These are phyloP conservation scores for Plenodomus lindquistii DNA, from an alignment of 2,329 filamentous ascomycete genomes.

Conservation along the genomic window DNA sequence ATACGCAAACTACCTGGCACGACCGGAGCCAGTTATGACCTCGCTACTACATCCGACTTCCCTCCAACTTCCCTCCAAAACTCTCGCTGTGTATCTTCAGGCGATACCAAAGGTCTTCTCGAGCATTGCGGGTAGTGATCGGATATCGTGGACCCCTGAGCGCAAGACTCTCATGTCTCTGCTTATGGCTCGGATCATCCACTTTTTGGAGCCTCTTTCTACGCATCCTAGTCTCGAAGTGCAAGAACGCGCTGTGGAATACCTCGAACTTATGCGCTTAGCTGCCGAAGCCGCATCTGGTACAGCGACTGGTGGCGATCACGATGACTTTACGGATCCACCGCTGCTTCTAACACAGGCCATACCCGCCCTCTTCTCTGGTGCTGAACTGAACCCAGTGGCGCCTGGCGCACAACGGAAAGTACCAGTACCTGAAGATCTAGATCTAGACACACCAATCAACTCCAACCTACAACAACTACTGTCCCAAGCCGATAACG, in stretches of 20 bases:
- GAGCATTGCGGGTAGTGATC: slow-evolving; percentile 67
- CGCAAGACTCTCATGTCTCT: slow-evolving; percentile 76
- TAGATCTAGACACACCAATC: slow-evolving; percentile 82
- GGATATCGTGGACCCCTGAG: slow-evolving; percentile 70
- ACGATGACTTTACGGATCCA: slow-evolving; percentile 72
- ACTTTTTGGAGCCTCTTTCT: slow-evolving; percentile 77
- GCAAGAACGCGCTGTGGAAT: slow-evolving; percentile 91
- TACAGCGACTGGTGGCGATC: slow-evolving; percentile 60
- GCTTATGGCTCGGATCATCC: slow-evolving; percentile 77
- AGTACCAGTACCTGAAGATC: slow-evolving; percentile 74
- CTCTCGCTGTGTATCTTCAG: slow-evolving; percentile 80
- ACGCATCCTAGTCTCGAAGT: slow-evolving; percentile 89
- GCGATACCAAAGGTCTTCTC: slow-evolving; percentile 85
- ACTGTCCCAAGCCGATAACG: slow-evolving; percentile 58
- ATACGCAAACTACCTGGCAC: slow-evolving; percentile 72
- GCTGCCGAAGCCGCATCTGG: slow-evolving; percentile 78
- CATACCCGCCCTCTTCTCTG: slow-evolving; percentile 83
- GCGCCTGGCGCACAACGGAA: slow-evolving; percentile 80
- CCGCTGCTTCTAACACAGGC: slow-evolving; percentile 88
- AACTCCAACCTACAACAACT: slow-evolving; percentile 73
- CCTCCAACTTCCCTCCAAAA: slow-evolving; percentile 62
- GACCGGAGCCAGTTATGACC: slow-evolving; percentile 72
- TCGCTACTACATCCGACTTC: slow-evolving; percentile 71
- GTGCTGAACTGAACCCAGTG: slow-evolving; percentile 90
- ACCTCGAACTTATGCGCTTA: slow-evolving; percentile 84